A percentile compares a stretch with the other conserved stretches of the same genome.
Conservation (phyloP, 2,329 filamentous ascomycete species). For the Bertia moriformis region DNA sequence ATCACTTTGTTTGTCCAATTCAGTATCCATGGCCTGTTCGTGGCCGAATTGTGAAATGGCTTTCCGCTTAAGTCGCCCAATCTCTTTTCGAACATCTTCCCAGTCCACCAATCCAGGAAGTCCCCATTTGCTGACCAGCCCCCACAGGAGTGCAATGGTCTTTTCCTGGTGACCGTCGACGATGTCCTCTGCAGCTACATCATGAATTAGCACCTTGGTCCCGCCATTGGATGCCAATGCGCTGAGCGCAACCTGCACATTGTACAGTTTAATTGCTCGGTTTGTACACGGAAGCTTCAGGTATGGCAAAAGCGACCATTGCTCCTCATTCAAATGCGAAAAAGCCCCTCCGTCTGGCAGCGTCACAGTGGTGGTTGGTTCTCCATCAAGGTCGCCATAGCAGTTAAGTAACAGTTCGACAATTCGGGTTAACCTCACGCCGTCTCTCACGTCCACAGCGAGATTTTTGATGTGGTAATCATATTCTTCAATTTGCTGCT, state of each 20-base stretch:
- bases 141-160: slow-evolving; percentile 42
- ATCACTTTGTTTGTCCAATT: not conserved
- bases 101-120: slow-evolving; percentile 35
- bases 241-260: slow-evolving; percentile 38
- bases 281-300: slow-evolving; percentile 39
- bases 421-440: slow-evolving; percentile 36
- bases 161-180: slow-evolving; percentile 49
- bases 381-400: not conserved
- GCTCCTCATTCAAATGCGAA: not conserved
- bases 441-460: slow-evolving; percentile 44
- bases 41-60: not conserved
- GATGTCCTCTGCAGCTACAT: slow-evolving; percentile 35
- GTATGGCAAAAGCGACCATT: slow-evolving; percentile 19
- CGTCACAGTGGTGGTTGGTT: not conserved
- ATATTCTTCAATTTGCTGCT: slow-evolving; percentile 40
- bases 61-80: not conserved
- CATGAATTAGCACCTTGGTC: slow-evolving; percentile 19
- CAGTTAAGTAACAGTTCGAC: slow-evolving; percentile 33
- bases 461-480: slow-evolving; percentile 39
- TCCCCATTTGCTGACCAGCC: slow-evolving; percentile 37
- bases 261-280: slow-evolving; percentile 38
- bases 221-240: slow-evolving; percentile 22
- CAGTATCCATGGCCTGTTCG: not conserved
- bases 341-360: not conserved
- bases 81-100: not conserved